Base-by-base conservation (phyloP, 2,329 filamentous ascomycete genomes). In the Calonectria ilicicola region DNA sequence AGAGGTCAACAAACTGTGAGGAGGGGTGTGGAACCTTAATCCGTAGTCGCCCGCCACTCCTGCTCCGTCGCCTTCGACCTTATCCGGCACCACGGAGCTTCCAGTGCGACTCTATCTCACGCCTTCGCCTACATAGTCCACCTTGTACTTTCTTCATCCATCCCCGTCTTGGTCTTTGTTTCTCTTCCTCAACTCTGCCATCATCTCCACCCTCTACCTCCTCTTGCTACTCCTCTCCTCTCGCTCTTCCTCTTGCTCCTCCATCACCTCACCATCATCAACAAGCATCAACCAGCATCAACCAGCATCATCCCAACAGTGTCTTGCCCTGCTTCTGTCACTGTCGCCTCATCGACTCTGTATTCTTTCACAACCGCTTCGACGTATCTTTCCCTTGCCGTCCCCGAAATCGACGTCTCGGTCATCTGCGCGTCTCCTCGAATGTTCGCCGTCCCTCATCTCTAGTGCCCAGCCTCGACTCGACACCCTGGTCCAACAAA, bases 1-100 rank as follows among this genome's bases (percentile, higher is more conserved):
- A 65, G 56, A 64, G 29, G 23, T 58, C 65, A 68, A 65, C 23
- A 53, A 69, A n/a, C 42, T 44, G 38, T 47, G 72, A 74, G 53
- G 71, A 76, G 74, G 75, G 78, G 78, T 73, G 78, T 79, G 78
- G 74, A 79, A 80, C 78, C 78, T 80, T 78, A 77, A 77, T 74
- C 74, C 65, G 65, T 74, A 72, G 75, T 75, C 69, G 72, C 74
- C 76, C 77, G 73, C 75, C 76, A 79, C 77, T 42, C 69, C 62
- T 75, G 67, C 69, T 73, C 60, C 72, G 64, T 74, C 68, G 65
- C 47, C 71, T 72, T 76, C 72, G 69, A 74, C 70, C 75, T 78
- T 77, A 77, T 76, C 75, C 72, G 76, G 76, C 76, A 76, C 69
- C 72, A 70, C 75, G 46, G 67, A 71, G 27, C 56, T 46, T 23